Evolutionary conservation across 768 basidiomycete species (phyloP).

Genomic region (Podaxis sp.): DNA sequence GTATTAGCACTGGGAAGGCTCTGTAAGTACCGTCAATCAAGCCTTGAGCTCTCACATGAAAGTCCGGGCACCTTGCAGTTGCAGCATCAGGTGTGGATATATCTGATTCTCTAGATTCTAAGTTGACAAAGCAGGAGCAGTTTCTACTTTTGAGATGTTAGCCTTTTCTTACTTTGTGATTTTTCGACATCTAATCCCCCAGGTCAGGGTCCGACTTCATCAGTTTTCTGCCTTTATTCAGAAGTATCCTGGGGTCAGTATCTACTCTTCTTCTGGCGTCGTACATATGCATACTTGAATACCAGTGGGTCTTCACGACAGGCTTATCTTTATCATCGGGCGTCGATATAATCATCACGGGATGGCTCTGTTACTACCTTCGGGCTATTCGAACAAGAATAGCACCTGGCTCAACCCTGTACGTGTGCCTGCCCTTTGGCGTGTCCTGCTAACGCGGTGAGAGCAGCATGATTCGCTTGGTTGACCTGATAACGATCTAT

Average conservation of each 20-base stretch:
- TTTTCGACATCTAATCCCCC: background rate
- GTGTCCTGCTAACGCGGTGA: background rate
- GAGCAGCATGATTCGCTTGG: constrained; percentile 42
- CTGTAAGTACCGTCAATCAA: background rate
- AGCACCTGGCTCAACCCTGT: constrained; percentile 32
- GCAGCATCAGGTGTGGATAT: constrained; percentile 12
- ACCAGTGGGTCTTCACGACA: constrained; percentile 46
- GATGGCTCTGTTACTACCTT: constrained; percentile 41
- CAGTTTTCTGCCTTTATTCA: constrained; percentile 21
- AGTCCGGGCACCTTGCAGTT: background rate
- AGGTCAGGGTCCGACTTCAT: constrained; percentile 32
- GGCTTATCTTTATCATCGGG: constrained; percentile 48
- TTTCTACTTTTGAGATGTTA: constrained; percentile 29
- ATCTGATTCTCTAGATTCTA: background rate
- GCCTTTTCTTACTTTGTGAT: background rate
- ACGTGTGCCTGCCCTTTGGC: background rate
- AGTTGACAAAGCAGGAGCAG: constrained; percentile 14
- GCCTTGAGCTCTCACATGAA: background rate
- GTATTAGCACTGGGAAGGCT: background rate
- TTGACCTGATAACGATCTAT: constrained; percentile 48
- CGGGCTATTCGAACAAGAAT: constrained; percentile 34
- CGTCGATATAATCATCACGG: constrained; percentile 50
- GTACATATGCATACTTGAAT: background rate
- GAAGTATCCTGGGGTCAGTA: constrained; percentile 21
- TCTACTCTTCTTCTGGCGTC: constrained; percentile 7